These are phyloP conservation scores for Gossypium raimondii DNA, from an alignment of 345 rosid genomes.

Conservation along the genomic window DNA sequence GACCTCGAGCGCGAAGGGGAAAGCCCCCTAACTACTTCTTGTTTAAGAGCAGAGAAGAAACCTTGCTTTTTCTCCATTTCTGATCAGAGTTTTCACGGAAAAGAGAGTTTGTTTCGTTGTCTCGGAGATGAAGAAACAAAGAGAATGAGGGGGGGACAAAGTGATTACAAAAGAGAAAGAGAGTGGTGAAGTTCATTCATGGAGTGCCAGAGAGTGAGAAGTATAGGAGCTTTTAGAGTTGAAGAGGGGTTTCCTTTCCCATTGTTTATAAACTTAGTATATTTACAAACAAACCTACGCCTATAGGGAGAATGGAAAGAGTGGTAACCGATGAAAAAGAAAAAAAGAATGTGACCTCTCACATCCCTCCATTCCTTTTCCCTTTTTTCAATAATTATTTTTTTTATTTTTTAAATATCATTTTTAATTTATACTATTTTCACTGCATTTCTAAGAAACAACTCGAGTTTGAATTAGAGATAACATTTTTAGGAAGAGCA, in stretches of 20 bases:
- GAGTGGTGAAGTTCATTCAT: not conserved
- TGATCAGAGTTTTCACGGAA: not conserved
- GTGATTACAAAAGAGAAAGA: not conserved
- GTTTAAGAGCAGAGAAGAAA: slow-evolving; percentile 79
- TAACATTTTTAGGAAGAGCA: no score
- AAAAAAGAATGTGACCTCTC: no score
- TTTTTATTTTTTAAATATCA: no score
- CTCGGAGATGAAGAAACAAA: not conserved
- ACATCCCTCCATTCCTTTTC: no score
- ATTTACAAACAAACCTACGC: not conserved
- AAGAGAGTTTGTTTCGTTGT: not conserved
- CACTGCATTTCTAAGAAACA: no score
- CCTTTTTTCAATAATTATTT: no score
- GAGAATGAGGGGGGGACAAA: not conserved
- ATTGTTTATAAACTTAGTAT: not conserved
- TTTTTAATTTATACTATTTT: no score
- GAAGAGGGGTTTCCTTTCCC: not conserved
- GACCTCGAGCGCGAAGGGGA: slow-evolving; percentile 81
- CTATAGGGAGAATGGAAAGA: slow-evolving; percentile 8
- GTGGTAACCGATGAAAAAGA: not conserved
- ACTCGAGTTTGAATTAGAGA: no score
- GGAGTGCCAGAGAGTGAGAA: not conserved
- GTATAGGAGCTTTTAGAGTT: not conserved
- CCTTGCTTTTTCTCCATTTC: slow-evolving; percentile 87
- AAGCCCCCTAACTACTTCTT: slow-evolving; percentile 75